A percentile compares a stretch with the other conserved stretches of the same genome.
phyloP scores from a whole-genome alignment of 768 basidiomycete genomes.

The Trametes cubensis region DNA sequence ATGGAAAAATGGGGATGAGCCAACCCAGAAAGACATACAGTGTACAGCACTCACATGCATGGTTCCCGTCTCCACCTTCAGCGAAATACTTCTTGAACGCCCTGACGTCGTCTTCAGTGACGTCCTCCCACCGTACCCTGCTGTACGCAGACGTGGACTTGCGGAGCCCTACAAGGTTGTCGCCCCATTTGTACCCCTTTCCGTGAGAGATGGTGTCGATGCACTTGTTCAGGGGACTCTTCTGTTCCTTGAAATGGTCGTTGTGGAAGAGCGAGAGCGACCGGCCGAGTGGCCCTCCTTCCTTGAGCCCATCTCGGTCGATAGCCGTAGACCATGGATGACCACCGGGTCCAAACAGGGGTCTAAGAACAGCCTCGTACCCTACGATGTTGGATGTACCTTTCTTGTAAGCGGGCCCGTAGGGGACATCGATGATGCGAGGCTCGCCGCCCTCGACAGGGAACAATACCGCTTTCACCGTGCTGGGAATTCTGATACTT shows the following conservation, averaged over 20 bases:
- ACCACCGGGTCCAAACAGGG: neutral
- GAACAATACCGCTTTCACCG: conserved; percentile 5
- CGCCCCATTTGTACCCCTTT: neutral
- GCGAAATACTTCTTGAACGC: conserved; percentile 1
- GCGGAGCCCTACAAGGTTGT: neutral
- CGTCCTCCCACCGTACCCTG: neutral
- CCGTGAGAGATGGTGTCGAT: neutral
- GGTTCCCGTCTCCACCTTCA: neutral
- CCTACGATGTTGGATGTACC: no score
- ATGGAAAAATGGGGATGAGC: no score
- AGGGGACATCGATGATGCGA: conserved; percentile 12
- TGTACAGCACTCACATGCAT: no score
- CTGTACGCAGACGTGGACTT: neutral
- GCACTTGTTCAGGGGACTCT: neutral
- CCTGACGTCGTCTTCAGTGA: conserved; percentile 3
- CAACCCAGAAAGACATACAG: no score
- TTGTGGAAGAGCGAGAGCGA: conserved; percentile 4
- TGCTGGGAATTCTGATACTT: neutral
- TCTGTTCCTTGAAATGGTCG: neutral
- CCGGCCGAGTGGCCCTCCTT: neutral
- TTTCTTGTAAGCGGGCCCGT: neutral
- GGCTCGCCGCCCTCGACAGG: conserved; percentile 6
- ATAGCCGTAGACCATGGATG: conserved; percentile 1
- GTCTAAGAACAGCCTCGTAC: neutral
- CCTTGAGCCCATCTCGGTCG: neutral